Conservation (phyloP, 2,329 filamentous ascomycete genomes). For the Talaromyces amestolkiae region DNA sequence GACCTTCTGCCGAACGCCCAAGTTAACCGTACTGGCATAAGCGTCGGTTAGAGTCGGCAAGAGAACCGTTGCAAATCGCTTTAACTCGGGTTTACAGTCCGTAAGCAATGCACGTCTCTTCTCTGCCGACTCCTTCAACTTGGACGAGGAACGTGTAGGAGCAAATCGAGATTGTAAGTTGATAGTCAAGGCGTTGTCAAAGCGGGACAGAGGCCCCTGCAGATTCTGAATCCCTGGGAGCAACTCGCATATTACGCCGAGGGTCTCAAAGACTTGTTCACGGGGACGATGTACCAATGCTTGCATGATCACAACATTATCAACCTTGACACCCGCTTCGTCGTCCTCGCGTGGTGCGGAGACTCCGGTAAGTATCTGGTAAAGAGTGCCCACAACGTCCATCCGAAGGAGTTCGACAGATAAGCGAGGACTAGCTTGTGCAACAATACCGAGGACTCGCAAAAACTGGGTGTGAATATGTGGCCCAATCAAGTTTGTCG, state of each 20-base stretch:
- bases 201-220: constrained; percentile 46
- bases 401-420: constrained; percentile 92
- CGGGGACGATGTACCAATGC: constrained; percentile 91
- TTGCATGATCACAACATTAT: constrained; percentile 98
- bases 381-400: constrained; percentile 94
- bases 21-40: constrained; percentile 95
- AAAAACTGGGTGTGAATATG: constrained; percentile 97
- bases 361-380: constrained; percentile 94
- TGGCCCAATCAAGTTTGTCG: constrained; percentile 89
- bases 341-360: constrained; percentile 77
- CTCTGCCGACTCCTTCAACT: constrained; percentile 60
- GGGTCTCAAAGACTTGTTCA: constrained; percentile 93
- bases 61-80: constrained; percentile 87
- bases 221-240: constrained; percentile 69
- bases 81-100: constrained; percentile 80
- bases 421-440: constrained; percentile 79
- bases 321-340: constrained; percentile 62
- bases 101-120: constrained; percentile 78
- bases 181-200: constrained; percentile 46
- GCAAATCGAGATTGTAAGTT: constrained; percentile 46
- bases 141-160: constrained; percentile 30
- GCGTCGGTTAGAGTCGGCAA: constrained; percentile 94
- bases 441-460: constrained; percentile 83
- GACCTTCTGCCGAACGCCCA: constrained; percentile 92
- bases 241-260: constrained; percentile 96